phyloP scores from a whole-genome alignment of 1,284 basidiomycete genomes.

The Schizophyllum amplum region DNA sequence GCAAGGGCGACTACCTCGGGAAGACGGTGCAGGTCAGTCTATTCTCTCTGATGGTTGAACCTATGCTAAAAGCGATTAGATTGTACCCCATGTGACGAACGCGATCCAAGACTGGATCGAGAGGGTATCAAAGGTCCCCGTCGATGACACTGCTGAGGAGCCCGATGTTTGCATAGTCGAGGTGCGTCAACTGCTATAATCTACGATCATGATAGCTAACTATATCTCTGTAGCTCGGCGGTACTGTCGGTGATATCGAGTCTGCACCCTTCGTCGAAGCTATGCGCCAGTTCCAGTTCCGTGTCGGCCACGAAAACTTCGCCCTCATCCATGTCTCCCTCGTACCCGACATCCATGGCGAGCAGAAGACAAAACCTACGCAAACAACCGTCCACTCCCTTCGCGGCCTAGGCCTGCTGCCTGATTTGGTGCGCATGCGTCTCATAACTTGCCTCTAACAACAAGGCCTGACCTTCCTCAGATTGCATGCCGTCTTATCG shows the following conservation, averaged over 20 bases:
- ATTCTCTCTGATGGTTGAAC: not conserved
- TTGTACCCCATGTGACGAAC: conserved; percentile 94
- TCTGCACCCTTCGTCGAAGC: conserved; percentile 98
- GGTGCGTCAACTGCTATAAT: conserved; percentile 32
- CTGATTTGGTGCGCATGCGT: conserved; percentile 68
- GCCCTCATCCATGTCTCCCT: conserved; percentile 97
- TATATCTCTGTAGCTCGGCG: conserved; percentile 66
- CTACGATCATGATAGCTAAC: not conserved
- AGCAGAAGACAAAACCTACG: conserved; percentile 99
- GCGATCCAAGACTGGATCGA: conserved; percentile 99
- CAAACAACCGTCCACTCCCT: conserved; percentile 95
- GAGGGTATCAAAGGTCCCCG: conserved; percentile 87
- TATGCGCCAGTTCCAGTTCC: conserved; percentile 99
- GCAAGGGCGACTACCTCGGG: conserved; percentile 94
- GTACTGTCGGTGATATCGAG: conserved; percentile 94
- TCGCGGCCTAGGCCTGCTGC: conserved; percentile 87
- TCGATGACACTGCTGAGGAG: conserved; percentile 88
- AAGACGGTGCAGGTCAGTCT: conserved; percentile 84
- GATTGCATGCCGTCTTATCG: conserved; percentile 87
- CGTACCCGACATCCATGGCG: conserved; percentile 95
- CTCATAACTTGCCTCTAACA: not conserved
- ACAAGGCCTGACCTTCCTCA: conserved; percentile 20
- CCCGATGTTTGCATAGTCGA: conserved; percentile 98
- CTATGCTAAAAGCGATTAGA: conserved; percentile 39
- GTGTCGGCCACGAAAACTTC: conserved; percentile 96